Base-by-base conservation (phyloP, 495 filamentous ascomycete genomes). In the Penicillium crystallinum region DNA sequence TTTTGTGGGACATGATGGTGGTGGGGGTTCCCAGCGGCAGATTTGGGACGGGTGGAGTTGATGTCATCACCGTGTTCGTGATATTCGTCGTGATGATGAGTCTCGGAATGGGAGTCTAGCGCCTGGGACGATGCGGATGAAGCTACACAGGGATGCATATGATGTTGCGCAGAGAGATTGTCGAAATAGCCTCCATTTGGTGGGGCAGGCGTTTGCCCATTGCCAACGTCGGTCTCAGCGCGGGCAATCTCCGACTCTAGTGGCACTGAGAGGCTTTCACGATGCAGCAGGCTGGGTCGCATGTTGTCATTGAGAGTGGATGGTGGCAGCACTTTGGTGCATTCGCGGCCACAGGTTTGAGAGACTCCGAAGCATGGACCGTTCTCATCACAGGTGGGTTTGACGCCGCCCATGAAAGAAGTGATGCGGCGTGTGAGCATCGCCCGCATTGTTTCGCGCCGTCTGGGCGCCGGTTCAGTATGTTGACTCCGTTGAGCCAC, bases 1-100 rank as follows among this genome's bases (percentile, higher is more conserved):
- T 98, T 98, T 45, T 87, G 83, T 0, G 91, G 88, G n/a, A 97
- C 93, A 59, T 98, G 93, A 66, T 98, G 93, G 58, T 98, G 93
- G 62, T 95, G 90, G 54, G 81, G 80, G 57, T 62, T 57, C 73
- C 72, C 75, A 5, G 62, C 70, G 17, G 49, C 36, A 14, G 55
- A 27, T 15, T 52, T 55, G 14, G 56, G 46, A 21, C 66, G 55
- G 14, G 56, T 55, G 15, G 57, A 53, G 12, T 68, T 66, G 7
- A 52, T 53, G 25, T 71, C 68, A 4, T 62, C 59, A 18, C 61
- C 41, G 4, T 60, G 42, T 14, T 56, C 49, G 6, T 49, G 37
- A 9, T 9, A 9, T 25, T 58, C 33, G 46, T 38, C 34, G 31
- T 62, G 37, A 11, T 52, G 4, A 19, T 53, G 47, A 25, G 48